Evolutionary conservation across 768 basidiomycete species (phyloP).

Genomic region (Xanthoconium purpureum): DNA sequence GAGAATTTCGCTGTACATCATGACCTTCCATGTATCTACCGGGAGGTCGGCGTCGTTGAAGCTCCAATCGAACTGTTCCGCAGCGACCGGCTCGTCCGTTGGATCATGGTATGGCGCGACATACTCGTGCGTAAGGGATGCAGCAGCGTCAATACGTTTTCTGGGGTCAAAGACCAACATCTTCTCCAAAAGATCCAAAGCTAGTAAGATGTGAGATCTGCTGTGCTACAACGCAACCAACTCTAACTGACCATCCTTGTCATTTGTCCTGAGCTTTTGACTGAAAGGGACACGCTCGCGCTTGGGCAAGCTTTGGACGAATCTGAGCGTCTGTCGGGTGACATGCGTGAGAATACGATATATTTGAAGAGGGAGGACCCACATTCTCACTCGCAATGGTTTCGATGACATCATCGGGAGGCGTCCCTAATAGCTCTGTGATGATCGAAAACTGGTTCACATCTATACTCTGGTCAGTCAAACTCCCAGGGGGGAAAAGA

Average conservation of each 20-base stretch:
- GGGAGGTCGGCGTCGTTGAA: constrained; percentile 99
- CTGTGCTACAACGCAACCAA: neutral
- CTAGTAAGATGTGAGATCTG: constrained; percentile 38
- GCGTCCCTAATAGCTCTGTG: constrained; percentile 96
- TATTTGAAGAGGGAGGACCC: constrained; percentile 26
- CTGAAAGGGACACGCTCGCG: constrained; percentile 93
- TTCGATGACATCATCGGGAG: constrained; percentile 98
- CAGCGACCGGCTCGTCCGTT: constrained; percentile 92
- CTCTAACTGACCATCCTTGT: constrained; percentile 69
- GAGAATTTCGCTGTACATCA: constrained; percentile 99
- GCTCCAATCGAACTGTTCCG: constrained; percentile 96
- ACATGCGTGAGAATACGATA: constrained; percentile 12
- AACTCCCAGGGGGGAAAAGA: neutral
- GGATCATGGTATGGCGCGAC: constrained; percentile 98
- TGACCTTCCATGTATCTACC: constrained; percentile 99
- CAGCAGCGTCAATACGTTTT: constrained; percentile 91
- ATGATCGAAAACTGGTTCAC: constrained; percentile 99
- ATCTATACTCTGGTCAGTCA: constrained; percentile 50
- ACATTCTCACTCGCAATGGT: constrained; percentile 98
- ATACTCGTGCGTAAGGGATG: constrained; percentile 89
- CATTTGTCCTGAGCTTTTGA: constrained; percentile 86
- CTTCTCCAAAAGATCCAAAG: constrained; percentile 92
- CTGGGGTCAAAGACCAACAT: constrained; percentile 99
- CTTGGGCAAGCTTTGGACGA: constrained; percentile 97
- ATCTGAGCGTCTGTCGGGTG: constrained; percentile 78